Base-by-base conservation (phyloP, 75 land plant genomes). In the Cupressus sempervirens region DNA sequence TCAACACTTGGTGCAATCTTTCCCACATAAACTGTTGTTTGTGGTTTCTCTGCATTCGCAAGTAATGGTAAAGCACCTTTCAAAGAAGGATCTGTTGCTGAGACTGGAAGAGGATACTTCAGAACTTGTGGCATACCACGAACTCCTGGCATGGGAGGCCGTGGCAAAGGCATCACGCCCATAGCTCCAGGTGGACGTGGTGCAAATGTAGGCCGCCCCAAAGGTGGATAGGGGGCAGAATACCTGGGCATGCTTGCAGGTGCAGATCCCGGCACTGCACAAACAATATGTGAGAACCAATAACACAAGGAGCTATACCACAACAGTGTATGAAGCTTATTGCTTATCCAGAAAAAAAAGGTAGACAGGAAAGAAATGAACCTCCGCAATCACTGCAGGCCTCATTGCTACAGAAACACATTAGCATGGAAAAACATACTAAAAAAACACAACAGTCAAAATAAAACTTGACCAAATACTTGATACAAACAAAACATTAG, bases 11-110 rank as follows among this genome's bases (percentile, higher is more conserved):
- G 56, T 67, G 98, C 86, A 82, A 98, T 98, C 86, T 94, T 96
- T 45, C 99, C 99, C 52, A 98, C 94, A 89, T 96, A 98, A 84
- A 96, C 97, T 46, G 93, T 97, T 29, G 98, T 95, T 82, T 95
- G 95, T 72, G 99, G 99, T 88, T 98, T 98, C 87, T 98, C 99
- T 67, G 91, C 87, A 26, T 88, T 91, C 34, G 91, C 53, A 84
- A 87, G 73, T 68, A 87, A 80, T 20, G 93, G 93, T 50, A 88
- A 84, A 65, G 79, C 84, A 41, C 95, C 94, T 84, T 92, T 91
- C 82, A 89, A 83, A 80, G 88, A 82, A 58, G 89, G 90, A 45
- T 86, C 89, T 52, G 58, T 52, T 8, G 90, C 84, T 3, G 90
- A 84, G 52, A 93, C 87, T 41, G 95, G 95, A 65, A 92, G 94